Conservation (phyloP, 192 early-diverging fungal species). For the Dissophora ornata region DNA sequence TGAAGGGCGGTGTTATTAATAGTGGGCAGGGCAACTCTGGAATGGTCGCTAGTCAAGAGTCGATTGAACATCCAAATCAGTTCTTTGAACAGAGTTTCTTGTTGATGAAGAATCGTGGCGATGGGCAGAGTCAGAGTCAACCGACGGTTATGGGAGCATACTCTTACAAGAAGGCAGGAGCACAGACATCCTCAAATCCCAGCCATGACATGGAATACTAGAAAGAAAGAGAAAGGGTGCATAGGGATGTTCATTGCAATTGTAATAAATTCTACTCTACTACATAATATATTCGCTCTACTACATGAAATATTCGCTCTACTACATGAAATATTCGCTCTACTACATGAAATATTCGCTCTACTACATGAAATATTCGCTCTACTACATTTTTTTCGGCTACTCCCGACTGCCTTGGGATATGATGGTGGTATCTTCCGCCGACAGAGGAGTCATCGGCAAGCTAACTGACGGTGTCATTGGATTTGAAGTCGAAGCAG, state of each 20-base stretch:
- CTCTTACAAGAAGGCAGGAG: constrained; percentile 46
- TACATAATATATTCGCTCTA: background rate
- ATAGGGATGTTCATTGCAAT: too few species aligned
- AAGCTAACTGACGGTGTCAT: too few species aligned
- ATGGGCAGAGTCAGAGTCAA: background rate
- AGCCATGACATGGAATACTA: constrained; percentile 36
- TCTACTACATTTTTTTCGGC: too few species aligned
- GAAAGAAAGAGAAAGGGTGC: too few species aligned
- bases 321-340: too few species aligned
- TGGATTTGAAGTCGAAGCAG: too few species aligned
- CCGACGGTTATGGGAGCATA: constrained; percentile 41
- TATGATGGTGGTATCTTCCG: too few species aligned
- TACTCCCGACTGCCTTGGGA: too few species aligned
- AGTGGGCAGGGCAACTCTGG: constrained; percentile 16
- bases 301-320: too few species aligned
- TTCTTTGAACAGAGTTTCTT: constrained; percentile 77
- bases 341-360: too few species aligned
- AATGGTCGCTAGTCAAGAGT: constrained; percentile 60
- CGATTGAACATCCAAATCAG: constrained; percentile 95
- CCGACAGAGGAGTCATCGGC: too few species aligned
- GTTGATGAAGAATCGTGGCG: constrained; percentile 19
- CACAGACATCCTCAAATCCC: constrained; percentile 11
- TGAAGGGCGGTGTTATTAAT: constrained; percentile 23
- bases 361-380: too few species aligned
- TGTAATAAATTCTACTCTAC: background rate